phyloP scores from a whole-genome alignment of 148 eudicot species.

The Polygonum aviculare region DNA sequence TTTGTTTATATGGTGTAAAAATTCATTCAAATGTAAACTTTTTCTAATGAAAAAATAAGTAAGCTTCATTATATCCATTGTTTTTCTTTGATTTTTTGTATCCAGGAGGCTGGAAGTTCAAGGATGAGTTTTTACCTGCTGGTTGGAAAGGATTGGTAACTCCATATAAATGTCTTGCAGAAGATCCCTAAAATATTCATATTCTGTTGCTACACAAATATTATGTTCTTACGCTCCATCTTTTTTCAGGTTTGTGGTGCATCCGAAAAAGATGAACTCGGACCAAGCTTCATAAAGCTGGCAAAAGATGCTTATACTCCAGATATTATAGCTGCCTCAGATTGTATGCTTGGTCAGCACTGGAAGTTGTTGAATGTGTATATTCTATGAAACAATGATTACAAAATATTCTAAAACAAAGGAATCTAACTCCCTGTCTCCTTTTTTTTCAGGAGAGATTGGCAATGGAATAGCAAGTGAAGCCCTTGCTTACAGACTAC shows the following conservation, averaged over 20 bases:
- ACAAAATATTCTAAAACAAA: not conserved
- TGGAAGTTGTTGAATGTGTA: constrained; percentile 1
- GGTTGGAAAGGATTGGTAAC: constrained; percentile 93
- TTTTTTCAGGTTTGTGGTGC: constrained; percentile 81
- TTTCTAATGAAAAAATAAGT: not conserved
- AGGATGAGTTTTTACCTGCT: constrained; percentile 70
- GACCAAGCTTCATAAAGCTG: constrained; percentile 71
- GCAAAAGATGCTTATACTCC: constrained; percentile 90
- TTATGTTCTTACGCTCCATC: not conserved
- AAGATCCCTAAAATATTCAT: not conserved
- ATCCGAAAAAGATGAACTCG: constrained; percentile 67
- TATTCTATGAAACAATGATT: not conserved
- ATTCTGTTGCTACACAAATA: not conserved
- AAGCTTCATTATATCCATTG: not conserved
- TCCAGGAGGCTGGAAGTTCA: constrained; percentile 91
- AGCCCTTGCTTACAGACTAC: constrained; percentile 90
- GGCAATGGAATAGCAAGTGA: constrained; percentile 98
- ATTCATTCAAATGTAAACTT: not conserved
- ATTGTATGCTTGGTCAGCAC: constrained; percentile 95
- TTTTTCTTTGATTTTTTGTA: constrained; percentile 34
- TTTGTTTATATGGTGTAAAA: not conserved
- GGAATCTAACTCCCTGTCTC: constrained; percentile 10
- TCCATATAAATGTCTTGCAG: not conserved
- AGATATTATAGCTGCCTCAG: constrained; percentile 96
- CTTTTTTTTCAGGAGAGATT: constrained; percentile 77